Percentiles rank a stretch among this genome's conserved stretches.
Evolutionary conservation across 495 filamentous ascomycete species (phyloP).

Genomic region (Recurvomyces mirabilis): DNA sequence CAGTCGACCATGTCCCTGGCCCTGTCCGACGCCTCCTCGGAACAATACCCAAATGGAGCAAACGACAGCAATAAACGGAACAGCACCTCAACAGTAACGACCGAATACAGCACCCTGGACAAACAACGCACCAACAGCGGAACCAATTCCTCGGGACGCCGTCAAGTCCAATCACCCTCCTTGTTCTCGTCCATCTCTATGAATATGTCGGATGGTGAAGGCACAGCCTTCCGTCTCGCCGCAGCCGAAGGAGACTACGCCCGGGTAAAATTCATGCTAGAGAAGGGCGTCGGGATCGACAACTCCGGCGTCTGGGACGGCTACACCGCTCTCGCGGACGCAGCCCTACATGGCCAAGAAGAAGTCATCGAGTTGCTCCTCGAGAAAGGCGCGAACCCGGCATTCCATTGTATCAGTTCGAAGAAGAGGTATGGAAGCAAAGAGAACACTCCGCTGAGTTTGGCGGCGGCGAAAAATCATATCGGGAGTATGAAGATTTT

Average conservation of each 20-base stretch:
- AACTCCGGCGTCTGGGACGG: constrained; percentile 2
- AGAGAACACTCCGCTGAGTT: background rate
- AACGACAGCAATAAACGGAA: too few species aligned
- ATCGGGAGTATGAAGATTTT: background rate
- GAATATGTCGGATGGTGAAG: background rate
- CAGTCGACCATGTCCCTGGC: constrained; percentile 1
- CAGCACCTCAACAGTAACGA: background rate
- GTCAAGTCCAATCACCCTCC: background rate
- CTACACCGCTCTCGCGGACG: background rate
- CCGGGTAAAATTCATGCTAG: background rate
- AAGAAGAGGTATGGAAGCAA: background rate
- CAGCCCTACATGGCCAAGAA: background rate
- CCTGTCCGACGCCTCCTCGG: background rate
- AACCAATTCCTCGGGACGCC: too few species aligned
- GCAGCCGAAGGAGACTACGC: background rate
- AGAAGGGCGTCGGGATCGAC: background rate
- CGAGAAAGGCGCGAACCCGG: background rate
- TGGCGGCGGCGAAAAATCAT: background rate
- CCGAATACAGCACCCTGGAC: background rate
- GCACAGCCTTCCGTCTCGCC: background rate
- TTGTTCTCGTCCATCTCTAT: background rate
- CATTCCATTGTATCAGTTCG: background rate
- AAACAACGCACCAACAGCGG: background rate
- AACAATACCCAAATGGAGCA: background rate
- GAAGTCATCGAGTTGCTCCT: background rate